phyloP scores from a whole-genome alignment of 1,284 basidiomycete species.

The Ustilago bromivora region DNA sequence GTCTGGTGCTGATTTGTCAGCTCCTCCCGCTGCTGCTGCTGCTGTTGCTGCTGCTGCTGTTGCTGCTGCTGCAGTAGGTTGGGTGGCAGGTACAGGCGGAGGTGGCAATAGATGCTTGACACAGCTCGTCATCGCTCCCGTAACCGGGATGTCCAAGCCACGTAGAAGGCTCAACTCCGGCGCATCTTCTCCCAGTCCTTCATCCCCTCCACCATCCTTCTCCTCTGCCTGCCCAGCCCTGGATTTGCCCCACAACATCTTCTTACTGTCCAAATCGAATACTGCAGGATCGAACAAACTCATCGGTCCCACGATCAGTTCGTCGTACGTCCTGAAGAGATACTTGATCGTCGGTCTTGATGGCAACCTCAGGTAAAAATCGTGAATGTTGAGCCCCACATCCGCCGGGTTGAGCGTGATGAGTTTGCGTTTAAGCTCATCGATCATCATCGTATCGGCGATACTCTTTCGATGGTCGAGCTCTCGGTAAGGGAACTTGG shows the following conservation, averaged over 20 bases:
- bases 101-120: constrained; percentile 54
- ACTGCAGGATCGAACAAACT: constrained; percentile 90
- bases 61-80: constrained; percentile 17
- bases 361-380: constrained; percentile 80
- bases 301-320: constrained; percentile 94
- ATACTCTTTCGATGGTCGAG: constrained; percentile 73
- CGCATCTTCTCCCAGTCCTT: constrained; percentile 49
- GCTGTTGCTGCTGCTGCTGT: constrained; percentile 16
- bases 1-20: constrained; percentile 25
- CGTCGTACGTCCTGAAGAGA: constrained; percentile 90
- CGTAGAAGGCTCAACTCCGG: constrained; percentile 33
- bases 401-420: constrained; percentile 66
- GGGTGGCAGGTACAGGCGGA: constrained; percentile 22
- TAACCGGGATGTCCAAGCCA: constrained; percentile 51
- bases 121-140: constrained; percentile 59
- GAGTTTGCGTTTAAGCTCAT: constrained; percentile 64
- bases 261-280: constrained; percentile 87
- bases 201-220: constrained; percentile 48
- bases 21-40: constrained; percentile 11
- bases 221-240: constrained; percentile 30
- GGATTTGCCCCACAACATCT: constrained; percentile 34
- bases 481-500: constrained; percentile 88
- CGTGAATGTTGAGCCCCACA: constrained; percentile 74
- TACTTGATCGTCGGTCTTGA: constrained; percentile 86
- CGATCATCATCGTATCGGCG: constrained; percentile 59